Conservation (phyloP, 2,329 filamentous ascomycete genomes). For the Furcasterigmium furcatum region DNA sequence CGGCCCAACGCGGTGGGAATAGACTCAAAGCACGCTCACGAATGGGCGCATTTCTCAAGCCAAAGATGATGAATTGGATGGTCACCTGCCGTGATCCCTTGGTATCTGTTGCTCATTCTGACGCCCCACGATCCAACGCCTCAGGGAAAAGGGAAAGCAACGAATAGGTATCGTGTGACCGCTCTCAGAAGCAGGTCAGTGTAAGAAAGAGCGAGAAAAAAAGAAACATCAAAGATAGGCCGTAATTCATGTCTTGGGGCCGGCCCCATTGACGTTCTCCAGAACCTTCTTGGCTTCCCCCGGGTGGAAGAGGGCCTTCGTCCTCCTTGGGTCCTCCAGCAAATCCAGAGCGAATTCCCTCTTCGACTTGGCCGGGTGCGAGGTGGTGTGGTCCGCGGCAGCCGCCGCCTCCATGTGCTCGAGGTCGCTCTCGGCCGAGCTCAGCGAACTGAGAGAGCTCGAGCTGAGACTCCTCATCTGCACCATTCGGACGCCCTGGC, state of each 20-base stretch:
- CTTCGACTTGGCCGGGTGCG: constrained; percentile 39
- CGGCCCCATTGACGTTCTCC: constrained; percentile 11
- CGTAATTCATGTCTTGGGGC: neutral
- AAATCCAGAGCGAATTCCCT: constrained; percentile 48
- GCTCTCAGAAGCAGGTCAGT: no score
- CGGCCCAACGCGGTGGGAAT: no score
- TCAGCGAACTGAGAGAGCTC: constrained; percentile 36
- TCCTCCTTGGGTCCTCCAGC: constrained; percentile 43
- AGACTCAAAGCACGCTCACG: no score
- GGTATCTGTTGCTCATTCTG: no score
- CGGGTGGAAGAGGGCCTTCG: constrained; percentile 28
- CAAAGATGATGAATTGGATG: no score
- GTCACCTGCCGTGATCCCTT: no score
- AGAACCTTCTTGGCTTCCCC: constrained; percentile 18
- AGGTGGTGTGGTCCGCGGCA: constrained; percentile 31
- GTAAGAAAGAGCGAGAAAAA: no score
- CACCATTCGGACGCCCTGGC: constrained; percentile 48
- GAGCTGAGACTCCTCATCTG: constrained; percentile 51
- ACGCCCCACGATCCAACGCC: no score
- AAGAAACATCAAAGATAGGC: no score
- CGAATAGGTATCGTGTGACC: no score
- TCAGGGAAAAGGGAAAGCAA: no score
- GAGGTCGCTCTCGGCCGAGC: constrained; percentile 52
- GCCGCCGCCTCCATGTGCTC: constrained; percentile 37
- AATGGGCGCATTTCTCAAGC: no score